Base-by-base conservation (phyloP, 345 rosid genomes). In the Raphanus sativus region DNA sequence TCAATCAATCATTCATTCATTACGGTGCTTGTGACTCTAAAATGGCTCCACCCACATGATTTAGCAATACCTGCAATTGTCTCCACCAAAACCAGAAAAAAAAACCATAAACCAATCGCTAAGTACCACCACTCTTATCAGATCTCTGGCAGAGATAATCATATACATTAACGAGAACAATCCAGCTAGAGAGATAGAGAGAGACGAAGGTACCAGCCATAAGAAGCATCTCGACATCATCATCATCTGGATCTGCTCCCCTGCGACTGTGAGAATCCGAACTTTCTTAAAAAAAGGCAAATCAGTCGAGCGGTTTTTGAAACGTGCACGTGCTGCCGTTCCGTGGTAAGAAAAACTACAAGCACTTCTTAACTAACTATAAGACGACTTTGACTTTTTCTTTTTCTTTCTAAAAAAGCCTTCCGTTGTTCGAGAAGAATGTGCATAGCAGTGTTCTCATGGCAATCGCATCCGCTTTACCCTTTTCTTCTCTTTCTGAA, bases 381-480 rank as follows among this genome's bases (percentile, higher is more conserved):
- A 10, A 2, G 29, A 25, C 26, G 10, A 54, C 60, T 48, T 48
- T 48, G 13, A 17, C 60, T 55, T 54, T 55, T 5, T 12, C n/a
- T n/a, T n/a, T n/a, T 42, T 42, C 0, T 42, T 42, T 42, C 12
- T 28, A 28, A 28, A 12, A n/a, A 48, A 48, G 55, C 55, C 17
- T 48, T 48, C 55, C 55, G n/a, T 13, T 34, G 10, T 34, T 34
- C 40, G 75, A 64, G 13, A 28, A 64, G 55, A 73, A 78, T 78
- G 77, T 73, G 82, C 65, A 79, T 79, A 29, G 65, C 70, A 54
- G 82, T 82, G 80, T 93, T 89, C 75, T 15, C 83, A 72, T 91
- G 98, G 97, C 90, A 82, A 80, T 76, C 90, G 65, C 90, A 89
- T 82, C 90, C 93, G 13, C 83, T 86, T 69, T 86, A 86, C 78